phyloP scores from a whole-genome alignment of 164 flowering plant genomes.

The Warburgia ugandensis region DNA sequence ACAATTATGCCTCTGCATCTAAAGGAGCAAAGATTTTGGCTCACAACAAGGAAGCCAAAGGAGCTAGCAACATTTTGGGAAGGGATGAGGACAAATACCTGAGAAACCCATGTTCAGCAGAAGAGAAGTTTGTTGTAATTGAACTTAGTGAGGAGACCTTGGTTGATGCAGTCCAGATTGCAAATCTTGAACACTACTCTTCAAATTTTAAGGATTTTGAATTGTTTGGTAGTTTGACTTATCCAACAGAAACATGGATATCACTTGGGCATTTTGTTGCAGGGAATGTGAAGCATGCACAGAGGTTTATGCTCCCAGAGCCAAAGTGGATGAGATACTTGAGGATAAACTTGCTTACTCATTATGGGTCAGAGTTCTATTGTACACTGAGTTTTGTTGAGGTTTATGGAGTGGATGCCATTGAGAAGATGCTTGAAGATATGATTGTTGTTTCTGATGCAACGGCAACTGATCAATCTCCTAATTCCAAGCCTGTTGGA shows the following conservation, averaged over 20 bases:
- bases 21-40: conserved; percentile 87
- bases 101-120: conserved; percentile 76
- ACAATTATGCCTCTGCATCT: conserved; percentile 70
- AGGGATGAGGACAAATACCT: conserved; percentile 74
- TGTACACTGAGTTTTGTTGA: conserved; percentile 69
- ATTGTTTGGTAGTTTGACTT: conserved; percentile 57
- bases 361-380: conserved; percentile 82
- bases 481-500: conserved; percentile 26
- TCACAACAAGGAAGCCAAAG: conserved; percentile 73
- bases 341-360: conserved; percentile 56
- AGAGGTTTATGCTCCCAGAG: conserved; percentile 55
- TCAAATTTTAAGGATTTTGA: conserved; percentile 80
- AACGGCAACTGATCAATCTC: conserved; percentile 15
- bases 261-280: conserved; percentile 56
- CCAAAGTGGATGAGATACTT: conserved; percentile 82
- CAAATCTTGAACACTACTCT: conserved; percentile 83
- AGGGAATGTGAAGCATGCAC: conserved; percentile 64
- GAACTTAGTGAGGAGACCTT: conserved; percentile 79
- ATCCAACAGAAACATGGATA: conserved; percentile 63
- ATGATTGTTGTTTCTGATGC: conserved; percentile 47
- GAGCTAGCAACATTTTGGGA: conserved; percentile 65
- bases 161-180: conserved; percentile 68
- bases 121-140: conserved; percentile 55
- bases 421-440: conserved; percentile 81
- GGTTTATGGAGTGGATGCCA: conserved; percentile 75